Percentiles rank a stretch among this genome's conserved stretches.
phyloP scores from a whole-genome alignment of 177 flowering plant species.

The Vitis hybrid region DNA sequence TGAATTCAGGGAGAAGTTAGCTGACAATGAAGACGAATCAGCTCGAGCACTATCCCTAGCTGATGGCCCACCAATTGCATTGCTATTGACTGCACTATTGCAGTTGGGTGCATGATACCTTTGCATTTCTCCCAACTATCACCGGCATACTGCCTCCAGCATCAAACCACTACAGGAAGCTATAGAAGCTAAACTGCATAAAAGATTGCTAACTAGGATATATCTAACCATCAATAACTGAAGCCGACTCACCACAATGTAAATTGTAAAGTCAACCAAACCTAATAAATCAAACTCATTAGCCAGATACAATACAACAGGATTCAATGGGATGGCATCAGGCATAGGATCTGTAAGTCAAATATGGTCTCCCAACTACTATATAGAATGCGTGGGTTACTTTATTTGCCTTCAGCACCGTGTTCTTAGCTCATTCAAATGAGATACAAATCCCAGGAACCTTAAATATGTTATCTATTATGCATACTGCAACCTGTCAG shows the following conservation, averaged over 20 bases:
- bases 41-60: slow-evolving; percentile 66
- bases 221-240: slow-evolving; percentile 7
- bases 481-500: not conserved
- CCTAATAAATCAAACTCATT: not conserved
- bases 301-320: not conserved
- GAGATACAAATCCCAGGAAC: not conserved
- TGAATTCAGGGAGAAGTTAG: slow-evolving; percentile 61
- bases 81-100: slow-evolving; percentile 70
- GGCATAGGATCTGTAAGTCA: not conserved
- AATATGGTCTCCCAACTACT: not conserved
- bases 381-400: not conserved
- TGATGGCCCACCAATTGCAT: slow-evolving; percentile 42
- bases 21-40: slow-evolving; percentile 62
- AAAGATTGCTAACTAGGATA: not conserved
- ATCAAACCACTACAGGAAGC: slow-evolving; percentile 41
- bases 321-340: not conserved
- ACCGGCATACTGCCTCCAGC: slow-evolving; percentile 88
- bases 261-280: slow-evolving; percentile 1
- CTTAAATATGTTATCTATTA: not conserved
- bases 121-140: slow-evolving; percentile 91
- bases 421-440: not conserved
- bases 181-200: slow-evolving; percentile 19
- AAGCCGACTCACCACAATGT: not conserved
- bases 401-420: not conserved
- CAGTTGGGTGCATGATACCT: slow-evolving; percentile 79